A percentile compares a stretch with the other conserved stretches of the same genome.
phyloP scores from a whole-genome alignment of 257 asterid genomes.

The Nicotiana tomentosiformis region DNA sequence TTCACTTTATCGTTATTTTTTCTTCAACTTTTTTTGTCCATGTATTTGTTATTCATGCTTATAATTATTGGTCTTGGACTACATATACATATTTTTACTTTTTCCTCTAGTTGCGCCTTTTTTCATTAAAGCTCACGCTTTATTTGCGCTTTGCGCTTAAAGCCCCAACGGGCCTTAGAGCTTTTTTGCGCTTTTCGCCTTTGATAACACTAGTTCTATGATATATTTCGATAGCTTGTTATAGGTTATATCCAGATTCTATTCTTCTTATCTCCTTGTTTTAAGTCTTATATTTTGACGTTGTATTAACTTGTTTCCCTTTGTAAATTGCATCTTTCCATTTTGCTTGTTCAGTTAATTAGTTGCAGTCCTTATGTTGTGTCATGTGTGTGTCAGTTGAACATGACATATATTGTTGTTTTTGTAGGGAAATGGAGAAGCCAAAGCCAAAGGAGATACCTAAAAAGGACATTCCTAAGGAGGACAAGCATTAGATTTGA shows the following conservation, averaged over 20 bases:
- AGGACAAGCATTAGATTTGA: conserved; percentile 35
- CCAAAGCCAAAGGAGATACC: conserved; percentile 57
- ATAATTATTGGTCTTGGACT: too few species aligned
- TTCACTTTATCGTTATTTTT: too few species aligned
- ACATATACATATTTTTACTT: too few species aligned
- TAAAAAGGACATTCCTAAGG: conserved; percentile 45
- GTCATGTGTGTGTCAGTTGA: background rate
- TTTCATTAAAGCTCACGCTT: too few species aligned
- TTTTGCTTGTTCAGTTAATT: background rate
- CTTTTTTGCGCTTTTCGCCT: too few species aligned
- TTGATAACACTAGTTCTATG: background rate
- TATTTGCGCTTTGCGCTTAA: too few species aligned
- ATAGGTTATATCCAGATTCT: background rate
- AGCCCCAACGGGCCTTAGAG: too few species aligned
- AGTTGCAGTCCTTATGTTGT: background rate
- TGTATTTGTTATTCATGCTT: too few species aligned
- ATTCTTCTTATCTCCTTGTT: background rate
- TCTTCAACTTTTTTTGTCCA: too few species aligned
- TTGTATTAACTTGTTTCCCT: background rate
- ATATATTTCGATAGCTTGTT: background rate
- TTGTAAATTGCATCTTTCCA: background rate
- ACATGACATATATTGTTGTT: background rate
- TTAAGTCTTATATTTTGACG: background rate
- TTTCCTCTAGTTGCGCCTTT: too few species aligned
- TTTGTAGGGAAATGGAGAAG: conserved; percentile 55